Evolutionary conservation across 1,284 basidiomycete genomes (phyloP).

Genomic region (Chiua sp.): DNA sequence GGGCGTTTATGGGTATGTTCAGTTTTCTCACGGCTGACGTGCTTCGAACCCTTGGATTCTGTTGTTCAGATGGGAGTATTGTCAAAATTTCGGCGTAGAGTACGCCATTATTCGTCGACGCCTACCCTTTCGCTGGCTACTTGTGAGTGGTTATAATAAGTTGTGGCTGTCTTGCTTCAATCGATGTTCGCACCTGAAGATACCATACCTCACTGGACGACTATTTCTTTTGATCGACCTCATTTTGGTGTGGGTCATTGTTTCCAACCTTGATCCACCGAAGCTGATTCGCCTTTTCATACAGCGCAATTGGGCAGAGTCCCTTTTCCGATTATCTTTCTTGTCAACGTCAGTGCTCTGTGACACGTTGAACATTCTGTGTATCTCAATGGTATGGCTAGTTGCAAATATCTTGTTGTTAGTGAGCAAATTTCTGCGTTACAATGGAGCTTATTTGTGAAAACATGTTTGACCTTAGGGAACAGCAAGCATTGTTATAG

Average conservation of each 20-base stretch:
- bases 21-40: not conserved
- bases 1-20: slow-evolving; percentile 18
- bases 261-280: not conserved
- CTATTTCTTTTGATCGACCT: slow-evolving; percentile 12
- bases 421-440: slow-evolving; percentile 9
- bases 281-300: not conserved
- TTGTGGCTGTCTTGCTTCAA: not conserved
- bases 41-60: not conserved
- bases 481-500: slow-evolving; percentile 10
- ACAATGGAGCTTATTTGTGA: too few species aligned
- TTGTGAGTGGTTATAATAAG: slow-evolving; percentile 18
- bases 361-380: not conserved
- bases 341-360: slow-evolving; percentile 22
- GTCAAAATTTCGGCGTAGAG: slow-evolving; percentile 21
- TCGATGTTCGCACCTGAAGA: slow-evolving; percentile 3
- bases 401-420: slow-evolving; percentile 1
- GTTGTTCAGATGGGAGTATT: slow-evolving; percentile 29
- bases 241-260: slow-evolving; percentile 21
- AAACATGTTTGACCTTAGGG: slow-evolving; percentile 10
- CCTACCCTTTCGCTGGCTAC: slow-evolving; percentile 27
- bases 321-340: not conserved
- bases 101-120: slow-evolving; percentile 22
- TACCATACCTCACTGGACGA: slow-evolving; percentile 28
- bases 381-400: slow-evolving; percentile 3
- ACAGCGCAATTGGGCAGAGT: slow-evolving; percentile 11